Percentiles rank a stretch among this genome's conserved stretches.
These are phyloP conservation scores for Pseudonitzschia multiseries DNA, from an alignment of 108 stramenopile genomes.

Conservation along the genomic window DNA sequence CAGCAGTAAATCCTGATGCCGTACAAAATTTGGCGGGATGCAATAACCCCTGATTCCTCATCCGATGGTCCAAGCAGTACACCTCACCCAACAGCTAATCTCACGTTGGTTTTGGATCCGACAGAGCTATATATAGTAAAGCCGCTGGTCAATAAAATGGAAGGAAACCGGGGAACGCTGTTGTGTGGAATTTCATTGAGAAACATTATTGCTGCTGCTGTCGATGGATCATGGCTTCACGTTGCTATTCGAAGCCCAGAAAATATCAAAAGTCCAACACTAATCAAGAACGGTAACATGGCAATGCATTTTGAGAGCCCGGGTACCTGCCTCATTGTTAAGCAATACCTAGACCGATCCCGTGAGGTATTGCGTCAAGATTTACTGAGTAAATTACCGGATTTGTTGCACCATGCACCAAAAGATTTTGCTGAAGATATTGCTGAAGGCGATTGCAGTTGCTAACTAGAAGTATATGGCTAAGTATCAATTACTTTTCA, in stretches of 20 bases:
- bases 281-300: conserved; percentile 76
- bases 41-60: background rate
- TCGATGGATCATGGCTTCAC: conserved; percentile 67
- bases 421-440: background rate
- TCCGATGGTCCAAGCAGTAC: conserved; percentile 17
- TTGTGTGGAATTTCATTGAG: conserved; percentile 50
- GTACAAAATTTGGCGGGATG: background rate
- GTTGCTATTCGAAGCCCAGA: conserved; percentile 58
- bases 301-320: conserved; percentile 59
- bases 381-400: conserved; percentile 28
- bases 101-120: conserved; percentile 65
- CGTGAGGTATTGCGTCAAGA: conserved; percentile 38
- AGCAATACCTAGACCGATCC: conserved; percentile 64
- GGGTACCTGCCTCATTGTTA: conserved; percentile 52
- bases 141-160: conserved; percentile 31
- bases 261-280: conserved; percentile 8
- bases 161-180: conserved; percentile 51
- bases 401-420: background rate
- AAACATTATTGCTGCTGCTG: conserved; percentile 67
- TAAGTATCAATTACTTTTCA: background rate
- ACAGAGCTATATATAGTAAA: conserved; percentile 66
- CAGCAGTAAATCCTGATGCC: background rate
- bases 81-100: conserved; percentile 1
- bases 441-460: conserved; percentile 4
- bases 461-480: background rate